Conservation (phyloP, 805 yeast species). For the Metschnikowia sp. region DNA sequence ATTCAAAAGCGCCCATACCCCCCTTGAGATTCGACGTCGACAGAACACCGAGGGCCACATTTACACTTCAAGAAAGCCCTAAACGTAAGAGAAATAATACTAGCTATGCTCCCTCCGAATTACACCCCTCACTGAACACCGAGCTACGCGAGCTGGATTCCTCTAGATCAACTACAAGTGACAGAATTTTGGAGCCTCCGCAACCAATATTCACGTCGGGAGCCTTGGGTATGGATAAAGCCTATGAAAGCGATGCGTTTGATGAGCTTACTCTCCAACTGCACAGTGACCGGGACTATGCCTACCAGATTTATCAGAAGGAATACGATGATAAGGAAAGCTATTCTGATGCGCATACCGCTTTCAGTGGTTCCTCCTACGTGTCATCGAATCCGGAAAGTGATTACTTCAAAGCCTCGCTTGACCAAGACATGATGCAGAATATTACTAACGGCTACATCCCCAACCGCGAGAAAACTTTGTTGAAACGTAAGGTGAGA, state of each 20-base stretch:
- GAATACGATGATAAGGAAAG: constrained; percentile 31
- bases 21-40: constrained; percentile 8
- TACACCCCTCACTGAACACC: no score
- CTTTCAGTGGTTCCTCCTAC: constrained; percentile 29
- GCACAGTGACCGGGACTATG: constrained; percentile 23
- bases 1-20: constrained; percentile 7
- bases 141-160: constrained; percentile 30
- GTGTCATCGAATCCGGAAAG: constrained; percentile 24
- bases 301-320: constrained; percentile 36
- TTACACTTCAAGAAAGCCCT: constrained; percentile 67
- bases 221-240: constrained; percentile 59
- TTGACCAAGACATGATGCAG: constrained; percentile 47
- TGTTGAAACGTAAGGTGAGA: constrained; percentile 68
- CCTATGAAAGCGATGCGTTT: constrained; percentile 21
- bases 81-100: constrained; percentile 46
- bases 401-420: constrained; percentile 43
- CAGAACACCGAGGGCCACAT: constrained; percentile 59
- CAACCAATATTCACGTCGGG: constrained; percentile 62
- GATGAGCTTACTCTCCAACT: constrained; percentile 33
- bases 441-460: constrained; percentile 36
- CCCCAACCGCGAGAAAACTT: constrained; percentile 68
- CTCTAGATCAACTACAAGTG: constrained; percentile 43
- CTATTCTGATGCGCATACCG: constrained; percentile 33
- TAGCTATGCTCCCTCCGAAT: constrained; percentile 10
- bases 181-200: constrained; percentile 56